Evolutionary conservation across 176 grass and related monocot genomes (phyloP), one percentile per base, ranked within the genome.

Genomic region (Juncus inflexus): DNA sequence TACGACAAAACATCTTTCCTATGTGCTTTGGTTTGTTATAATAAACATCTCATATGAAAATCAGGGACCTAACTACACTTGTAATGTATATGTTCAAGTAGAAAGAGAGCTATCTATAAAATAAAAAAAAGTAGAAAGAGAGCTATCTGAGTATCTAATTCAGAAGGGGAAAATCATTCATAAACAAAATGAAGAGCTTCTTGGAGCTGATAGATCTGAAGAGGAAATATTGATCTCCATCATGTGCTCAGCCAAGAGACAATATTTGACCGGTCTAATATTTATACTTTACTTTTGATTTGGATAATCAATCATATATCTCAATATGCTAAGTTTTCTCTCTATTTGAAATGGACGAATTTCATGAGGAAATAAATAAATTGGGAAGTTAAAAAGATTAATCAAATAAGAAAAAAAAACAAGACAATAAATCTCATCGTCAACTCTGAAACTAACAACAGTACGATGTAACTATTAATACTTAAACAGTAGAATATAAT

Each of bases 141-240:
- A 86, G 54, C 15, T 81, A 15, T 91, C 86, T 74, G 82, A 97
- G 63, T 97, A 91, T 50, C 55, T 74, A 7, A 47, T 84, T 50
- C 41, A 37, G 1, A 57, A 86, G 11, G 85, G 94, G 42, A 92
- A 75, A 5, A 69, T 86, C 77, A 65, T 84, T 5, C 80, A 89
- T 58, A 97, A 84, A 83, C 62, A 65, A 39, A 78, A 77, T 55
- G 72, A 75, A 61, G 74, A 75, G 74, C 77, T 66, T 76, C 83
- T 97, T 42, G 85, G 89, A 78, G 83, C 87, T 58, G 69, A 28
- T 40, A 62, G 60, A 52, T 42, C 80, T 79, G 80, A 92, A 69
- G 88, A 68, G 19, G 60, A 57, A 55, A 89, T 86, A 80, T 97
- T 87, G 92, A 97, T 97, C 69, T 97, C 91, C 81, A 87, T 89